Conservation (phyloP, 192 early-diverging fungal genomes). For the Fimicolochytrium jonesii region DNA sequence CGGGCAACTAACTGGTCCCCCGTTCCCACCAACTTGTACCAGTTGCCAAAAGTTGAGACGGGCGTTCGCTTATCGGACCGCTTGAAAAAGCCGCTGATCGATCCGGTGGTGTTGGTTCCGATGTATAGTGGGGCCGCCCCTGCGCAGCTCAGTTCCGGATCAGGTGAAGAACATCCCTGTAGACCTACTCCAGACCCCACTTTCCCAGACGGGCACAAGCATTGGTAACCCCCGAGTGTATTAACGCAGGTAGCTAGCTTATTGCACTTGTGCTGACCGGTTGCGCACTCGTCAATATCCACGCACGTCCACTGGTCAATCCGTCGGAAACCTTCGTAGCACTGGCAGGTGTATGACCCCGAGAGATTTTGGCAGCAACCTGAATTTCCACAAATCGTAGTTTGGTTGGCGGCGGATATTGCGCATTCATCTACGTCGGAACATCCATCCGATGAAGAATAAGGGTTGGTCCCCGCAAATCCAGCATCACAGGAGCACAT, state of each 20-base stretch:
- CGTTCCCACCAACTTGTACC: background rate
- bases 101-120: background rate
- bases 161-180: background rate
- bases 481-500: background rate
- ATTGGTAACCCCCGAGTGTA: background rate
- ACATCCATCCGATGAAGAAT: background rate
- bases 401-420: too few relatives aligned
- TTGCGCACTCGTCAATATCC: background rate
- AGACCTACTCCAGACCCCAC: background rate
- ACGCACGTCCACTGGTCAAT: background rate
- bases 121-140: background rate
- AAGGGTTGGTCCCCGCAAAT: background rate
- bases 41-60: background rate
- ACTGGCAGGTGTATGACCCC: background rate
- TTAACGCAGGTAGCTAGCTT: background rate
- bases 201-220: background rate
- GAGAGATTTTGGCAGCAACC: background rate
- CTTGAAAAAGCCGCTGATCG: background rate
- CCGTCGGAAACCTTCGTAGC: too few relatives aligned
- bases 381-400: background rate
- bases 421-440: background rate
- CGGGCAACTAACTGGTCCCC: background rate
- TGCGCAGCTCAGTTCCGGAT: background rate
- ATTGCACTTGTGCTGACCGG: background rate
- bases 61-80: background rate